Percentiles rank a stretch among this genome's conserved stretches.
phyloP scores from a whole-genome alignment of 2,329 filamentous ascomycete genomes.

The Diaporthe batatas region DNA sequence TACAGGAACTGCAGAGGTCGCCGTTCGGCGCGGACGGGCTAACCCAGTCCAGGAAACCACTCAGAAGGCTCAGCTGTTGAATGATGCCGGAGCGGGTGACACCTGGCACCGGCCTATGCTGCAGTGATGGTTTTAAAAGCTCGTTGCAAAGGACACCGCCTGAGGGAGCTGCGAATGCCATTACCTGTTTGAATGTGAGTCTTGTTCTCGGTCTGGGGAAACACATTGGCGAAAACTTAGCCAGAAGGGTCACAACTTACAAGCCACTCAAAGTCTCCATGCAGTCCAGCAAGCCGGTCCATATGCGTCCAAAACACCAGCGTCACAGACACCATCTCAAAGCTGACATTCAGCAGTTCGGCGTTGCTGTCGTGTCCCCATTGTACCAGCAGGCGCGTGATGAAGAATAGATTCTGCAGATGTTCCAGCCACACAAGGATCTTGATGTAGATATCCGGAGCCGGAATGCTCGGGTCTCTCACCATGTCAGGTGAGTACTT shows the following conservation, averaged over 20 bases:
- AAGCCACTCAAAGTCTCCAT: slow-evolving; percentile 64
- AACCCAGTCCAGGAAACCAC: slow-evolving; percentile 66
- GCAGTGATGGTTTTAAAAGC: slow-evolving; percentile 59
- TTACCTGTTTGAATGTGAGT: slow-evolving; percentile 51
- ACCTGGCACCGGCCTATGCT: slow-evolving; percentile 48
- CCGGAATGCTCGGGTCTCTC: slow-evolving; percentile 49
- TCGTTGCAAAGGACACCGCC: slow-evolving; percentile 65
- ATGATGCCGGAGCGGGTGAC: slow-evolving; percentile 63
- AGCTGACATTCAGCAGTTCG: slow-evolving; percentile 59
- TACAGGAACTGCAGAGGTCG: slow-evolving; percentile 61
- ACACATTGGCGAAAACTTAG: background rate
- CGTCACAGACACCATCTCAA: slow-evolving; percentile 61
- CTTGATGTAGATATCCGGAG: slow-evolving; percentile 56
- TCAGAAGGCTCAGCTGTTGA: slow-evolving; percentile 64
- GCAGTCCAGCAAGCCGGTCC: slow-evolving; percentile 57
- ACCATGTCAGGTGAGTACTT: slow-evolving; percentile 56
- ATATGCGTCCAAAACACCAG: slow-evolving; percentile 64
- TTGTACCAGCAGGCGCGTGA: slow-evolving; percentile 68
- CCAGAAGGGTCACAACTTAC: slow-evolving; percentile 48
- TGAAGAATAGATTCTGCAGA: slow-evolving; percentile 69
- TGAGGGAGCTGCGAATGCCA: slow-evolving; percentile 63
- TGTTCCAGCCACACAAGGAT: slow-evolving; percentile 64
- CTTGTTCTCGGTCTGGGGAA: background rate
- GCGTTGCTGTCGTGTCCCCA: slow-evolving; percentile 54
- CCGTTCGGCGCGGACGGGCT: slow-evolving; percentile 62